These are phyloP conservation scores for Russula ochroleuca DNA, from an alignment of 768 basidiomycete genomes.

Conservation along the genomic window DNA sequence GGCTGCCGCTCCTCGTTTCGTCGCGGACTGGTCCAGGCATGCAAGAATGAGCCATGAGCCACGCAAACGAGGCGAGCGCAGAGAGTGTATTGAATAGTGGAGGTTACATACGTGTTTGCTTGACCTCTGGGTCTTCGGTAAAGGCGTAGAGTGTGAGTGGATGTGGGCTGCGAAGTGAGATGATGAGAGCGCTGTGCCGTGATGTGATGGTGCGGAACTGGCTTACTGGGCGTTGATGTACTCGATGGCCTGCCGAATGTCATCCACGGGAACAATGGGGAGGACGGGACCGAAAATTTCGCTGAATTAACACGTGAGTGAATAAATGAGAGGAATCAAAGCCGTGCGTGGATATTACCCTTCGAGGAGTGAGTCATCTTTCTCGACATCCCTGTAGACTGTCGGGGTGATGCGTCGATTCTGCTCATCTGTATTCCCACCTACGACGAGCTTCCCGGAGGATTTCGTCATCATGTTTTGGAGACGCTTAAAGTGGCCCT, in stretches of 20 bases:
- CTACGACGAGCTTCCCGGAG: slow-evolving; percentile 52
- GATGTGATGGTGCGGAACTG: neutral
- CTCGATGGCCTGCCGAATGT: slow-evolving; percentile 50
- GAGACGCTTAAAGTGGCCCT: slow-evolving; percentile 52
- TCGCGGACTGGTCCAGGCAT: slow-evolving; percentile 30
- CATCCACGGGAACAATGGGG: slow-evolving; percentile 56
- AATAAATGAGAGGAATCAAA: neutral
- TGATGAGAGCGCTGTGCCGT: neutral
- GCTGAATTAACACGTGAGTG: slow-evolving; percentile 35
- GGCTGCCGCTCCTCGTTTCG: slow-evolving; percentile 34
- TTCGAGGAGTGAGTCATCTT: slow-evolving; percentile 55
- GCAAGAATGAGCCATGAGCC: neutral
- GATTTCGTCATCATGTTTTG: slow-evolving; percentile 49
- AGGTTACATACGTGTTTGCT: slow-evolving; percentile 17
- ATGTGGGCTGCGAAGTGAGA: slow-evolving; percentile 15
- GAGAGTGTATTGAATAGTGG: too few relatives aligned
- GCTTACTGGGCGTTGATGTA: slow-evolving; percentile 51
- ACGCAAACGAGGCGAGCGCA: neutral
- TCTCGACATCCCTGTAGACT: slow-evolving; percentile 50
- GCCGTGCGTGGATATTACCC: slow-evolving; percentile 39
- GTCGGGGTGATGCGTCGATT: slow-evolving; percentile 53
- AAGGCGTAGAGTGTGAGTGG: slow-evolving; percentile 26
- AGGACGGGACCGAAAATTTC: slow-evolving; percentile 74
- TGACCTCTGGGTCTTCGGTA: slow-evolving; percentile 22
- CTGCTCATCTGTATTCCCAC: slow-evolving; percentile 43